phyloP scores from a whole-genome alignment of 2,329 filamentous ascomycete species.

The Fusarium denticulatum region DNA sequence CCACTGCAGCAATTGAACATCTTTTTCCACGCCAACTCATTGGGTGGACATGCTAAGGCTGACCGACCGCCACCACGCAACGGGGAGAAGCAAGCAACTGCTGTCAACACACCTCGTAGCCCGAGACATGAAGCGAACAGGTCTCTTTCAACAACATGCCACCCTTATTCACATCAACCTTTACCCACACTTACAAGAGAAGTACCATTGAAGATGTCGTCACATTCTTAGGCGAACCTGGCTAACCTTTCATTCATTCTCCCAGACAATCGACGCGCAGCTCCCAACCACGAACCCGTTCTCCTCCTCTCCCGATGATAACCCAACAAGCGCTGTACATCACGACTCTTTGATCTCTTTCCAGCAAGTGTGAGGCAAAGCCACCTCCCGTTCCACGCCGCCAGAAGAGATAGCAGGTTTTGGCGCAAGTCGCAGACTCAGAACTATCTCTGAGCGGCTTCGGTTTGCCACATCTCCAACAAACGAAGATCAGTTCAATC shows the following conservation, averaged over 20 bases:
- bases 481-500: background rate
- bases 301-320: accelerated
- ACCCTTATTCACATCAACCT: background rate
- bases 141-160: accelerated
- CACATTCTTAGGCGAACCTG: accelerated
- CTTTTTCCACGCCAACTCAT: accelerated
- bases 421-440: background rate
- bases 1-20: too few species aligned
- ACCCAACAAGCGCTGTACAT: too few species aligned
- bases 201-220: too few species aligned
- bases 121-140: background rate
- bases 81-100: accelerated
- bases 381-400: accelerated
- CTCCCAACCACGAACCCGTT: background rate
- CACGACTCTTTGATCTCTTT: background rate
- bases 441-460: accelerated
- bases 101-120: background rate
- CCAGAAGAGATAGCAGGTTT: accelerated
- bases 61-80: accelerated
- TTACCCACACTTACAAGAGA: accelerated
- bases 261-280: background rate
- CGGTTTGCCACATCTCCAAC: accelerated
- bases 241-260: background rate
- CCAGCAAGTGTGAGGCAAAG: too few species aligned
- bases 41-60: too few species aligned